Evolutionary conservation across 2,329 filamentous ascomycete genomes (phyloP).

Genomic region (Ophiocordyceps camponoti-leonardi): DNA sequence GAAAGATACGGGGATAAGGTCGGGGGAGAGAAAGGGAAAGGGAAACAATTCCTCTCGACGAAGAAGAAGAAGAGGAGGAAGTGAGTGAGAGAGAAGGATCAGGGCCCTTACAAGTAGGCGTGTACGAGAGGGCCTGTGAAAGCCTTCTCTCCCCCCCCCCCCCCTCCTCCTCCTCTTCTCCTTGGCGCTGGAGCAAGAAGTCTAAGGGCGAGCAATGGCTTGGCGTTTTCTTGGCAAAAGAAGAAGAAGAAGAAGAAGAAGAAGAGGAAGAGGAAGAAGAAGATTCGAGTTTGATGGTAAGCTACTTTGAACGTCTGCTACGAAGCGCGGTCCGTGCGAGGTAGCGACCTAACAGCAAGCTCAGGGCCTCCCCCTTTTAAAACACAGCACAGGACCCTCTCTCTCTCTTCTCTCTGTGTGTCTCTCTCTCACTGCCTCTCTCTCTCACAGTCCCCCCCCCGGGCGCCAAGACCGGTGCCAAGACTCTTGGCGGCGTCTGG

Average conservation of each 20-base stretch:
- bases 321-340: not conserved
- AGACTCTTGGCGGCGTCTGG: constrained; percentile 9
- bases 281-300: no score
- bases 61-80: not conserved
- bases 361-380: no score
- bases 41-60: not conserved
- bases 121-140: not conserved
- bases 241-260: no score
- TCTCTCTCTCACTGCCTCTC: no score
- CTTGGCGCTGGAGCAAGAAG: not conserved
- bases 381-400: no score
- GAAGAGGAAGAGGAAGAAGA: no score
- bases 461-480: constrained; percentile 12
- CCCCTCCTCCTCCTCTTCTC: not conserved
- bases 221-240: not conserved
- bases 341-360: constrained; percentile 4
- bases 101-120: not conserved
- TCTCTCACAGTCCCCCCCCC: no score
- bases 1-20: not conserved
- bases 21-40: not conserved
- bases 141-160: no score
- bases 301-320: not conserved
- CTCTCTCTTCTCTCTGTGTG: no score
- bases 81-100: not conserved
- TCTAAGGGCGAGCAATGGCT: not conserved